phyloP scores from a whole-genome alignment of 108 stramenopile species.

The Nannochloropsis granulata region DNA sequence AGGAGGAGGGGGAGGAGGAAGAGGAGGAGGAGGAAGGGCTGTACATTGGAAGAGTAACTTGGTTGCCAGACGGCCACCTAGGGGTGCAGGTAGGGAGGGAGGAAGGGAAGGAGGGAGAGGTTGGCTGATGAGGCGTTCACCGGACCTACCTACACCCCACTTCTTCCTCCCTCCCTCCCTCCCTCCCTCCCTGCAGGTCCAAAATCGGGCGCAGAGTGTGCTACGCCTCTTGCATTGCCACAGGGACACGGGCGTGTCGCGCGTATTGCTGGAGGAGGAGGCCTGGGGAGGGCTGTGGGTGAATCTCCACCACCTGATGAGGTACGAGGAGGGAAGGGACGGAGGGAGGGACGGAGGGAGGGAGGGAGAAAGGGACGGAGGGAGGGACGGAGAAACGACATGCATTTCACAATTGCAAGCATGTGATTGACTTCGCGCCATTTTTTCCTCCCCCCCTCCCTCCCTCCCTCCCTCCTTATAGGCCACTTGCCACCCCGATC shows the following conservation, averaged over 20 bases:
- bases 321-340: no score
- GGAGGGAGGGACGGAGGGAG: not conserved
- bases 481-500: no score
- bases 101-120: no score
- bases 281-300: conserved; percentile 57
- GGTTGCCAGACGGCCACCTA: conserved; percentile 61
- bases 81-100: conserved; percentile 51
- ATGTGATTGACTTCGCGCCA: no score
- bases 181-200: conserved; percentile 28
- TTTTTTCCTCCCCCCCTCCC: not conserved
- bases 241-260: conserved; percentile 27
- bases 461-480: no score
- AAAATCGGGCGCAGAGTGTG: conserved; percentile 59
- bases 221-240: conserved; percentile 49
- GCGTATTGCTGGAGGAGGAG: conserved; percentile 49
- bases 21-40: conserved; percentile 16
- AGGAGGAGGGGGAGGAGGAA: not conserved
- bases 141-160: not conserved
- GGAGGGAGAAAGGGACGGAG: not conserved
- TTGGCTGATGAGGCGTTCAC: no score
- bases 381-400: no score
- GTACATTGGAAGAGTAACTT: conserved; percentile 64
- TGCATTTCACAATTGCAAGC: no score
- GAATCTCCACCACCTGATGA: conserved; percentile 67
- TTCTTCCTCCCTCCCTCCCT: not conserved